These are phyloP conservation scores for Microsporum ferrugineum DNA, from an alignment of 2,329 filamentous ascomycete genomes.

Conservation along the genomic window DNA sequence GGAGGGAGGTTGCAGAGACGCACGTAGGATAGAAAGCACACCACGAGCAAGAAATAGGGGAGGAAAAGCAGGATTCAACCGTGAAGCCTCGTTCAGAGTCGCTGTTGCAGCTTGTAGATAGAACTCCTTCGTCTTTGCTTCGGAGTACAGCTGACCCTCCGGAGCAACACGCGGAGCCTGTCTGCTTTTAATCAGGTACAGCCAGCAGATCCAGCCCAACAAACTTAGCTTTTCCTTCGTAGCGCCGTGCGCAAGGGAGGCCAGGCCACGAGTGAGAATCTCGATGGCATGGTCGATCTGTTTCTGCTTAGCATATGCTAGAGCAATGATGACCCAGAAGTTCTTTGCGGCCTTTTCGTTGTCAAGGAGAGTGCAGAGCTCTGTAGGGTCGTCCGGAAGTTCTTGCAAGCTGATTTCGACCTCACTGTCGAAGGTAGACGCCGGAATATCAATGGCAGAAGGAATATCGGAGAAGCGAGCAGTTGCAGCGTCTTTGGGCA, in stretches of 20 bases:
- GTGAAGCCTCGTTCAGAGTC: slow-evolving; percentile 87
- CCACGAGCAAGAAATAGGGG: slow-evolving; percentile 85
- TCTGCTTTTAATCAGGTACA: slow-evolving; percentile 80
- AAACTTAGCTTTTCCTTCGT: slow-evolving; percentile 77
- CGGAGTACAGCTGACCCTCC: slow-evolving; percentile 54
- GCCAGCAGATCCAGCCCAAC: slow-evolving; percentile 76
- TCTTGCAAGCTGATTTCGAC: slow-evolving; percentile 92
- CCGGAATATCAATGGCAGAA: slow-evolving; percentile 52
- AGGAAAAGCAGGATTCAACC: slow-evolving; percentile 83
- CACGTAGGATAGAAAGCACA: slow-evolving; percentile 74
- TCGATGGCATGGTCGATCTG: slow-evolving; percentile 76
- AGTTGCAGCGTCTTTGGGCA: slow-evolving; percentile 20
- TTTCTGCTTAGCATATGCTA: slow-evolving; percentile 91
- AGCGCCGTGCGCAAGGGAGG: slow-evolving; percentile 56
- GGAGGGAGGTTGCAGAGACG: slow-evolving; percentile 68
- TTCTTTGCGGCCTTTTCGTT: slow-evolving; percentile 83
- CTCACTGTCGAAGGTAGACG: slow-evolving; percentile 49
- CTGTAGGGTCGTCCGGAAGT: slow-evolving; percentile 83
- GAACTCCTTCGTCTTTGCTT: slow-evolving; percentile 82
- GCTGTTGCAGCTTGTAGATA: slow-evolving; percentile 85
- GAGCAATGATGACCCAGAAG: slow-evolving; percentile 95
- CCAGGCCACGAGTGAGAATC: slow-evolving; percentile 59
- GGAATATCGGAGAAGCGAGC: slow-evolving; percentile 52
- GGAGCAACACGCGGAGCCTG: slow-evolving; percentile 59
- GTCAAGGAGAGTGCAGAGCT: slow-evolving; percentile 88